These are phyloP conservation scores for Saitozyma podzolica DNA, from an alignment of 768 basidiomycete species.

Conservation along the genomic window DNA sequence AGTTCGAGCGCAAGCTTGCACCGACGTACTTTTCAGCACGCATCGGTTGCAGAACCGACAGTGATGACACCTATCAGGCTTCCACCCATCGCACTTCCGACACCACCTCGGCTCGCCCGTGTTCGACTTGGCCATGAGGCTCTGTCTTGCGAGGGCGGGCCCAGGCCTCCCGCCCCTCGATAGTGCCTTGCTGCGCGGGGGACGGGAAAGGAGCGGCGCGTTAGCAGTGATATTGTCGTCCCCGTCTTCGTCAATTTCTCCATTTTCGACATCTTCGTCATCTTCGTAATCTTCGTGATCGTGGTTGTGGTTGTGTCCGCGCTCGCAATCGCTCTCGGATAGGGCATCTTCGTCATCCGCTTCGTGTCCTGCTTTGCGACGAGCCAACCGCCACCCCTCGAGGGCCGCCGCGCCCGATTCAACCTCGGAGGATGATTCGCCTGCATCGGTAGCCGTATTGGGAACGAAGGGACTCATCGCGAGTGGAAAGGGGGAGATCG, in stretches of 20 bases:
- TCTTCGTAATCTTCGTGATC: not conserved
- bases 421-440: constrained; percentile 3
- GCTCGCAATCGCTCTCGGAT: not conserved
- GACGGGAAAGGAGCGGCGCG: no score
- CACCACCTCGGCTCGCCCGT: constrained; percentile 46
- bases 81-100: constrained; percentile 46
- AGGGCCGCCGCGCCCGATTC: not conserved
- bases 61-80: constrained; percentile 51
- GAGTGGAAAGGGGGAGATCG: constrained; percentile 23
- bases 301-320: not conserved
- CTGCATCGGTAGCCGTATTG: constrained; percentile 8
- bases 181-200: no score
- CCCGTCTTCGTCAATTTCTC: not conserved
- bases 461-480: constrained; percentile 22
- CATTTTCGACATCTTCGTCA: not conserved
- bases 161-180: no score
- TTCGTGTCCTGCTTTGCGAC: no score
- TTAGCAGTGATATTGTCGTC: no score
- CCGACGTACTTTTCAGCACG: constrained; percentile 41
- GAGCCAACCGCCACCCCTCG: no score
- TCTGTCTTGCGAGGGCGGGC: not conserved
- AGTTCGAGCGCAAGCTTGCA: no score
- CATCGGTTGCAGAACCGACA: constrained; percentile 45
- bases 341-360: no score
- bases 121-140: constrained; percentile 37